phyloP scores from a whole-genome alignment of 306 rosid species.

The Trichosanthes cucumerina region DNA sequence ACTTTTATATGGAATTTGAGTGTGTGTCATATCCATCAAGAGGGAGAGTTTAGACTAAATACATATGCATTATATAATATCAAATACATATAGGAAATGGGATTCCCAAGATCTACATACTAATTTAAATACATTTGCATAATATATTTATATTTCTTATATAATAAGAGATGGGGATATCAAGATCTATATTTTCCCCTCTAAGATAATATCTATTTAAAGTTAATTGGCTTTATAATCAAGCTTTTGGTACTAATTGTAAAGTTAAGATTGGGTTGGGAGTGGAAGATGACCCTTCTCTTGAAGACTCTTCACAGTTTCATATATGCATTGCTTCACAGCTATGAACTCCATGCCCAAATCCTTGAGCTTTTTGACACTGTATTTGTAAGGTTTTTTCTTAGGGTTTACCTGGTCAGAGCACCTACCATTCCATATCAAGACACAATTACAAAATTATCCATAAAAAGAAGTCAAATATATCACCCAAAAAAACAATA shows the following conservation, averaged over 20 bases:
- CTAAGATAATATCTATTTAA: not conserved
- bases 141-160: not conserved
- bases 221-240: not conserved
- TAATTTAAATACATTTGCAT: not conserved
- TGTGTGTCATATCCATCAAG: no score
- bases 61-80: not conserved
- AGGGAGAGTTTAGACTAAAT: not conserved
- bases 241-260: not conserved
- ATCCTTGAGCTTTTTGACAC: constrained; percentile 59
- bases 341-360: constrained; percentile 72
- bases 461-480: not conserved
- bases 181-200: not conserved
- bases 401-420: constrained; percentile 74
- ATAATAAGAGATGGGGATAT: not conserved
- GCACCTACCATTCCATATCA: constrained; percentile 35
- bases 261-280: constrained; percentile 13
- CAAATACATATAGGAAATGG: not conserved
- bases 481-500: not conserved
- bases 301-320: constrained; percentile 74
- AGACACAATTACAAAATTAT: not conserved
- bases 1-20: no score
- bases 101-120: not conserved
- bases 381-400: constrained; percentile 50
- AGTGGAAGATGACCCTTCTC: constrained; percentile 70
- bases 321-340: constrained; percentile 63